Conservation (phyloP, 2,329 filamentous ascomycete species). For the Aspergillus pseudotamarii region DNA sequence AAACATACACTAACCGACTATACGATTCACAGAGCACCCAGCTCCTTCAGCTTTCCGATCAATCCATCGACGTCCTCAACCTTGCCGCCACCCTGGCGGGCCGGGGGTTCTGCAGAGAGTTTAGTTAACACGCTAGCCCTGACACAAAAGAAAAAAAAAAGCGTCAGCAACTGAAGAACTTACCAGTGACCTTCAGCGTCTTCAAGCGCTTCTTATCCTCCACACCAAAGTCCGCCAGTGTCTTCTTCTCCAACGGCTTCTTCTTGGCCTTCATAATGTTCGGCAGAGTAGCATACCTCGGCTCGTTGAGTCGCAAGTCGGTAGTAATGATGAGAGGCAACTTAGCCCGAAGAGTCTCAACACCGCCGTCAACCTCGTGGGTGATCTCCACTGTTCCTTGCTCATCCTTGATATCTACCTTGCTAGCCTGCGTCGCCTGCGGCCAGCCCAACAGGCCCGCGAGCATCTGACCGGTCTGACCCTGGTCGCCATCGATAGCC, state of each 20-base stretch:
- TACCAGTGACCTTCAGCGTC: constrained; percentile 84
- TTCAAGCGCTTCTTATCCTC: constrained; percentile 77
- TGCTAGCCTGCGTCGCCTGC: constrained; percentile 90
- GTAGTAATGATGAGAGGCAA: constrained; percentile 94
- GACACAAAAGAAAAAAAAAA: constrained; percentile 1
- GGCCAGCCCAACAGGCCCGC: constrained; percentile 89
- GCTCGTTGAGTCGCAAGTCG: constrained; percentile 91
- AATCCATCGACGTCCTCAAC: constrained; percentile 97
- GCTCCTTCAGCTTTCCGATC: constrained; percentile 89
- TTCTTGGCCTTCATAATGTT: constrained; percentile 99
- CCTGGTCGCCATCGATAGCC: constrained; percentile 94
- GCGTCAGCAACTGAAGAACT: constrained; percentile 35
- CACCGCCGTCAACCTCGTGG: constrained; percentile 92
- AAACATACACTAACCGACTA: constrained; percentile 18
- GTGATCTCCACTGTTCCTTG: constrained; percentile 74
- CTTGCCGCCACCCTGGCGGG: constrained; percentile 91
- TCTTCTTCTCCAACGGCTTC: constrained; percentile 96
- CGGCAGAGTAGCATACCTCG: constrained; percentile 88
- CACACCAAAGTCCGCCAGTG: constrained; percentile 77
- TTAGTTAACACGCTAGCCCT: constrained; percentile 4
- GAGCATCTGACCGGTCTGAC: constrained; percentile 97
- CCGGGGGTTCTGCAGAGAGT: constrained; percentile 69
- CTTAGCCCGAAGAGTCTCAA: constrained; percentile 83
- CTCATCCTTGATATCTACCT: constrained; percentile 72
- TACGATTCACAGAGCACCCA: constrained; percentile 74